These are phyloP conservation scores for Bimuria novae-zelandiae DNA, from an alignment of 2,329 filamentous ascomycete species.

Conservation along the genomic window DNA sequence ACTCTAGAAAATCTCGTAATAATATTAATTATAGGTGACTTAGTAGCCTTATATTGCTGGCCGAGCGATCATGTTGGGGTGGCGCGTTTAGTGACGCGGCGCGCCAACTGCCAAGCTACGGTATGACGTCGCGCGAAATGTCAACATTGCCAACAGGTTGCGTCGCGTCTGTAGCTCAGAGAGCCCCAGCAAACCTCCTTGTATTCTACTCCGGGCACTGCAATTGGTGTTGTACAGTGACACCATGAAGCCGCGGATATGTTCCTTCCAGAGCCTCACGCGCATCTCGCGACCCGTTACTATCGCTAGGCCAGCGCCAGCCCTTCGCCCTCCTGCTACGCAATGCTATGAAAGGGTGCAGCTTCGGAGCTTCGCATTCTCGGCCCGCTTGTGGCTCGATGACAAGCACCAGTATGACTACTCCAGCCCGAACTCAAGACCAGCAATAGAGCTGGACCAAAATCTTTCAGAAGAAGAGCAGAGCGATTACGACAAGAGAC, in stretches of 20 bases:
- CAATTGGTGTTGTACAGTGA: neutral
- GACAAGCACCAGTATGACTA: conserved; percentile 26
- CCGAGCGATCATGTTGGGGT: too few species aligned
- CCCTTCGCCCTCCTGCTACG: neutral
- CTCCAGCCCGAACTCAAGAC: conserved; percentile 41
- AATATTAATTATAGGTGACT: too few species aligned
- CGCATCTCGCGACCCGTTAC: conserved; percentile 21
- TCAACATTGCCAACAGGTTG: too few species aligned
- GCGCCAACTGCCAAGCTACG: too few species aligned
- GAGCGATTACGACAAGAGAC: conserved; percentile 49
- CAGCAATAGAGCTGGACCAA: conserved; percentile 49
- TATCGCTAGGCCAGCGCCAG: conserved; percentile 10
- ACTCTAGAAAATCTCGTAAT: too few species aligned
- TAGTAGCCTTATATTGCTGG: too few species aligned
- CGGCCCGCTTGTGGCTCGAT: conserved; percentile 14
- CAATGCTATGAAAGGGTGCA: conserved; percentile 5
- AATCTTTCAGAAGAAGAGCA: conserved; percentile 53
- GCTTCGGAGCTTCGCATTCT: conserved; percentile 18
- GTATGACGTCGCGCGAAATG: too few species aligned
- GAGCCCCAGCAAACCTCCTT: neutral
- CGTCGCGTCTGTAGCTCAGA: conserved; percentile 2
- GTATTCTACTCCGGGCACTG: neutral
- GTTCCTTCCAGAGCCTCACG: conserved; percentile 26
- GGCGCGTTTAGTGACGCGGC: too few species aligned
- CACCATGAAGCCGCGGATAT: conserved; percentile 40